Percentiles rank a stretch among this genome's conserved stretches.
phyloP scores from a whole-genome alignment of 345 rosid species.

The Citrus medica region DNA sequence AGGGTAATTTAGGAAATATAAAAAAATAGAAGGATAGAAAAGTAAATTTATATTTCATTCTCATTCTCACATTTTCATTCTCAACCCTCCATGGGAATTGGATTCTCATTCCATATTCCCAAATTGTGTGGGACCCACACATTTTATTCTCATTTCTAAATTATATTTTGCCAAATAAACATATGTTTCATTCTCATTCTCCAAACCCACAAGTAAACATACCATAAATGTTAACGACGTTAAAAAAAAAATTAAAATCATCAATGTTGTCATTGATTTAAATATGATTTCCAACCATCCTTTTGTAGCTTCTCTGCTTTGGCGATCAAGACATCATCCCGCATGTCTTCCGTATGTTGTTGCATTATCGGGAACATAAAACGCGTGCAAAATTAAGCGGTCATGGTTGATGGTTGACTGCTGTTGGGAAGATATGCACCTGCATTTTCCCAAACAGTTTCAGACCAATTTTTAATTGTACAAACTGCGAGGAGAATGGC shows the following conservation, averaged over 20 bases:
- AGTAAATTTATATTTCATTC: too few relatives aligned
- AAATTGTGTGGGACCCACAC: too few relatives aligned
- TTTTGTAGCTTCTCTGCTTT: slow-evolving; percentile 62
- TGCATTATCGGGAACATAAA: slow-evolving; percentile 65
- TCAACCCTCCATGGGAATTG: too few relatives aligned
- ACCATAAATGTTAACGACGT: too few relatives aligned
- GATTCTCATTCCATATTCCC: too few relatives aligned
- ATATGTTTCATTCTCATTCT: too few relatives aligned
- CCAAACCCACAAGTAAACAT: too few relatives aligned
- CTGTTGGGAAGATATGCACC: slow-evolving; percentile 44
- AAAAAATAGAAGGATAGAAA: too few relatives aligned
- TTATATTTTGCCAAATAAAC: too few relatives aligned
- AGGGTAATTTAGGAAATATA: too few relatives aligned
- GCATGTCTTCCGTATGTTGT: slow-evolving; percentile 66
- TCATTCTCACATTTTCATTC: too few relatives aligned
- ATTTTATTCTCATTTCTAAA: too few relatives aligned
- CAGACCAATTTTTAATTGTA: slow-evolving; percentile 82
- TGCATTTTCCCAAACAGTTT: slow-evolving; percentile 87
- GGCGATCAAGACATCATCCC: slow-evolving; percentile 53
- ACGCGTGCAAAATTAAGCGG: neutral
- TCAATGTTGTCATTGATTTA: slow-evolving; percentile 33
- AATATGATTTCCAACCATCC: slow-evolving; percentile 75
- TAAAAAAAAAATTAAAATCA: neutral
- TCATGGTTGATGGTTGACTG: slow-evolving; percentile 18
- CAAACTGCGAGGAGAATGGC: slow-evolving; percentile 77